Evolutionary conservation across 148 eudicot species (phyloP).

Genomic region (Fagopyrum homotropicum): DNA sequence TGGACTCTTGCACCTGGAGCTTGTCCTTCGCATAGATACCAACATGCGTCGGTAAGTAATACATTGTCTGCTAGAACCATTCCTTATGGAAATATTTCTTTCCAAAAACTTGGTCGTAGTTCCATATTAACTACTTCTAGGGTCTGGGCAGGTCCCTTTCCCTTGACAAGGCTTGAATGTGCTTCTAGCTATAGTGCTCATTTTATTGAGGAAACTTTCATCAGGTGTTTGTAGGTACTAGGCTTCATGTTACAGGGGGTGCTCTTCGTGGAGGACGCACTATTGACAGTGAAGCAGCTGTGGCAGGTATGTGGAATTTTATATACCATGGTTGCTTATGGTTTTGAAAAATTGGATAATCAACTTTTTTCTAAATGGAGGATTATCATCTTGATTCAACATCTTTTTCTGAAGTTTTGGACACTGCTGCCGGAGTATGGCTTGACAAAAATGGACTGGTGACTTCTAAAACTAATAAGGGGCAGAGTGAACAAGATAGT

Average conservation of each 20-base stretch:
- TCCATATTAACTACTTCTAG: background rate
- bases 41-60: constrained; percentile 91
- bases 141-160: background rate
- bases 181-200: background rate
- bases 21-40: constrained; percentile 90
- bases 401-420: constrained; percentile 53
- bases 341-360: background rate
- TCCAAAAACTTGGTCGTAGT: background rate
- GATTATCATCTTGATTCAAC: background rate
- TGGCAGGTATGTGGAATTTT: constrained; percentile 47
- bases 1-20: constrained; percentile 99
- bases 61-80: background rate
- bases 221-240: constrained; percentile 94
- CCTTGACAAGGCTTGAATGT: background rate
- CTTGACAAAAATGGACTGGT: constrained; percentile 88
- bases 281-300: constrained; percentile 82
- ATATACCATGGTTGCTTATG: background rate
- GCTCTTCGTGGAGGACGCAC: constrained; percentile 87
- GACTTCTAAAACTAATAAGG: constrained; percentile 62
- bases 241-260: constrained; percentile 98
- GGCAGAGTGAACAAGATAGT: constrained; percentile 51
- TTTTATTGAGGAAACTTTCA: constrained; percentile 14
- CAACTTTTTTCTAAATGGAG: background rate
- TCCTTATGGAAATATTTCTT: background rate
- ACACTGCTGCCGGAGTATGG: constrained; percentile 99